These are phyloP conservation scores for Leptographium lundbergii DNA, from an alignment of 2,329 filamentous ascomycete genomes.

Conservation along the genomic window DNA sequence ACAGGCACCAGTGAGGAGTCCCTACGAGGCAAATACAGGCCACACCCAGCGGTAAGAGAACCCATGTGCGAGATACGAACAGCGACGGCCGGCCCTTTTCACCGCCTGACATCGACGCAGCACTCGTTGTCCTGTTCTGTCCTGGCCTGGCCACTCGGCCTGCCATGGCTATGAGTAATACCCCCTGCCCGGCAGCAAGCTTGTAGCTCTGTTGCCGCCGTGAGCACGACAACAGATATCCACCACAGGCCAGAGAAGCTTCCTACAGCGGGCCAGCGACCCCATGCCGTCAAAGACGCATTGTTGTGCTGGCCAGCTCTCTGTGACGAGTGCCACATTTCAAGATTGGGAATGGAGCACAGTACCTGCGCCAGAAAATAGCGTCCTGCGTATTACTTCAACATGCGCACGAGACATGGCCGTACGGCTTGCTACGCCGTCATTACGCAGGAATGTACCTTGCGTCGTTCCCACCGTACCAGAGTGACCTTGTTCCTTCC, in stretches of 20 bases:
- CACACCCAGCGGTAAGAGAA: neutral
- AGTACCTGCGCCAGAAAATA: neutral
- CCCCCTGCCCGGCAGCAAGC: neutral
- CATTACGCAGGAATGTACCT: slow-evolving; percentile 5
- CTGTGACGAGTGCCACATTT: neutral
- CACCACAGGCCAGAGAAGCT: too few species aligned
- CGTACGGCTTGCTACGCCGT: neutral
- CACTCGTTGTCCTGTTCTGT: neutral
- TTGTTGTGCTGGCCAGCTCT: neutral
- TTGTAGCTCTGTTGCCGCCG: too few species aligned
- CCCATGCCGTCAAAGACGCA: neutral
- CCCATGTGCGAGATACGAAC: neutral
- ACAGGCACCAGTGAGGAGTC: neutral
- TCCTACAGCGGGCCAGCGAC: neutral
- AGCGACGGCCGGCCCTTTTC: neutral
- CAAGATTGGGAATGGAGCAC: neutral
- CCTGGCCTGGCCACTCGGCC: neutral
- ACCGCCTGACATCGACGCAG: neutral
- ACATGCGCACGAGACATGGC: neutral
- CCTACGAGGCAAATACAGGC: neutral
- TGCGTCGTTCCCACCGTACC: slow-evolving; percentile 3
- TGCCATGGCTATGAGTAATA: neutral
- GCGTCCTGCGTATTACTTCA: neutral
- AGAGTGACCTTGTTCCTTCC: slow-evolving; percentile 1
- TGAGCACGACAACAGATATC: neutral